Percentiles rank a stretch among this genome's conserved stretches.
phyloP scores from a whole-genome alignment of 805 yeast genomes.

The Candida anglica region DNA sequence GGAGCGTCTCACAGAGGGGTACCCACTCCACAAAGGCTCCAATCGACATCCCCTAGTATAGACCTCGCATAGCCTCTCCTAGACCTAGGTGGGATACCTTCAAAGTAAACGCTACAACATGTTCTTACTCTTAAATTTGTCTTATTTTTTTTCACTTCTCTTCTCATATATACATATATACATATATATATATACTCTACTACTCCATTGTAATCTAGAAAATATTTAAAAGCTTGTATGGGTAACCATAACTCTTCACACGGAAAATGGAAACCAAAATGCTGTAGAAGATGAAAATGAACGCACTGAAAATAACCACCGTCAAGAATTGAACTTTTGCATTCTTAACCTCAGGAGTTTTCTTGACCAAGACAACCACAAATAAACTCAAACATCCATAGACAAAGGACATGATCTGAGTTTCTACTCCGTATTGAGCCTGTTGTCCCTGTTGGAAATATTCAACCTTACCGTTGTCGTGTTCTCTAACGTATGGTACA shows the following conservation, averaged over 20 bases:
- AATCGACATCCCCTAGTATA: too few relatives aligned
- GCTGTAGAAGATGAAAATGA: constrained; percentile 58
- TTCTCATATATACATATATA: too few relatives aligned
- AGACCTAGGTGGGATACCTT: too few relatives aligned
- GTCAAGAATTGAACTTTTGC: constrained; percentile 46
- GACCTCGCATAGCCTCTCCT: too few relatives aligned
- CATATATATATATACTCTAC: too few relatives aligned
- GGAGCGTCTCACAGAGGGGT: too few relatives aligned
- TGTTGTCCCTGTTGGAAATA: constrained; percentile 59
- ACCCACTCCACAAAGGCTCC: too few relatives aligned
- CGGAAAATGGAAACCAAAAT: constrained; percentile 62
- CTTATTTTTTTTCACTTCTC: constrained; percentile 1
- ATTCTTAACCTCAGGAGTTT: constrained; percentile 46
- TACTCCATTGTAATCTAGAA: too few relatives aligned
- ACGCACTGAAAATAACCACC: constrained; percentile 38
- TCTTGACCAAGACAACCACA: constrained; percentile 54
- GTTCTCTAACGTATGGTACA: constrained; percentile 56
- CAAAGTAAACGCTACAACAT: too few relatives aligned
- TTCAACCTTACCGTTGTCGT: constrained; percentile 28
- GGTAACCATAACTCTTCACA: constrained; percentile 72
- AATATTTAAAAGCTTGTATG: constrained; percentile 47
- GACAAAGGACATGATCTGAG: constrained; percentile 74
- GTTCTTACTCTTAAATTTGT: too few relatives aligned
- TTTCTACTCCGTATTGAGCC: constrained; percentile 80
- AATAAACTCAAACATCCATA: constrained; percentile 67